Evolutionary conservation across 2,329 filamentous ascomycete species (phyloP).

Genomic region (Fusarium burgessii): DNA sequence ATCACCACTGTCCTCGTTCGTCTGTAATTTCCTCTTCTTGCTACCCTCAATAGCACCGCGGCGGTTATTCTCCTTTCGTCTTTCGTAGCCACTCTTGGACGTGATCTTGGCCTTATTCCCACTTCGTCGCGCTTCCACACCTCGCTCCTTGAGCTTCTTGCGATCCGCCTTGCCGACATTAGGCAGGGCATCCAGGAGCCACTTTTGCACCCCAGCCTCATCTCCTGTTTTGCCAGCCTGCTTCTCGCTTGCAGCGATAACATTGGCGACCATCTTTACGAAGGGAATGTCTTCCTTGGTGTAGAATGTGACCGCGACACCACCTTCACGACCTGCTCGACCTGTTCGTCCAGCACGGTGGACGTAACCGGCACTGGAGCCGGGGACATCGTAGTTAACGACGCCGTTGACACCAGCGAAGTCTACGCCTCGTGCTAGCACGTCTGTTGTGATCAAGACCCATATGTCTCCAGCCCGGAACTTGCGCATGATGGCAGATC

Average conservation of each 20-base stretch:
- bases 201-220: constrained; percentile 77
- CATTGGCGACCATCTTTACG: constrained; percentile 91
- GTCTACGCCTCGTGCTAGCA: constrained; percentile 91
- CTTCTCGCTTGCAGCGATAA: constrained; percentile 86
- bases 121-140: constrained; percentile 76
- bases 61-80: constrained; percentile 74
- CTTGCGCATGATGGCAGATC: constrained; percentile 84
- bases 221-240: constrained; percentile 67
- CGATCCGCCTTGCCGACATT: constrained; percentile 85
- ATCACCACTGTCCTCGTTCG: constrained; percentile 40
- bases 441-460: constrained; percentile 95
- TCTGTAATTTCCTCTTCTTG: constrained; percentile 63
- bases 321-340: constrained; percentile 86
- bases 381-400: constrained; percentile 97
- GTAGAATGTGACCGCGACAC: constrained; percentile 92
- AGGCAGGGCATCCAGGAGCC: constrained; percentile 89
- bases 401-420: constrained; percentile 96
- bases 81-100: constrained; percentile 82
- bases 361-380: constrained; percentile 89
- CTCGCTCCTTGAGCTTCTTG: constrained; percentile 83
- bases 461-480: constrained; percentile 95
- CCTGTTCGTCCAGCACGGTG: constrained; percentile 94
- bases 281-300: constrained; percentile 93
- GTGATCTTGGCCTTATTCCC: constrained; percentile 75
- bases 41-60: constrained; percentile 72